phyloP scores from a whole-genome alignment of 768 basidiomycete species.

The Lanmaoa pseudosensibilis region DNA sequence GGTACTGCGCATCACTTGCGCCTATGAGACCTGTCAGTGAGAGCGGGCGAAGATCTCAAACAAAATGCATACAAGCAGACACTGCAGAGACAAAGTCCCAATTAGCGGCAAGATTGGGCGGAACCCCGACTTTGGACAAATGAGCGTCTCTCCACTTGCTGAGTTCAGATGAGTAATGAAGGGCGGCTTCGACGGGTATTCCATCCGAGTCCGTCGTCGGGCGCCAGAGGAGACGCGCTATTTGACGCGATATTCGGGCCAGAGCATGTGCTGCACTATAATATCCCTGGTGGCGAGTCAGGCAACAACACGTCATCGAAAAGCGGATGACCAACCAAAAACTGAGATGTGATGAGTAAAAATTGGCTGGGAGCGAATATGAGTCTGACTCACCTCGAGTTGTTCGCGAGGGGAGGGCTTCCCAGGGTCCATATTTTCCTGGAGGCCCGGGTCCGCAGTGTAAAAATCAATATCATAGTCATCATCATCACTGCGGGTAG shows the following conservation, averaged over 20 bases:
- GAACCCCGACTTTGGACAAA: slow-evolving; percentile 80
- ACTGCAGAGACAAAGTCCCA: slow-evolving; percentile 91
- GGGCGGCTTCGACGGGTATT: slow-evolving; percentile 66
- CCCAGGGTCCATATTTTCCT: slow-evolving; percentile 48
- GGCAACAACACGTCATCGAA: not conserved
- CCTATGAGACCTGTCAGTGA: slow-evolving; percentile 37
- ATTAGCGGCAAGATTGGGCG: slow-evolving; percentile 75
- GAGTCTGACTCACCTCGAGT: slow-evolving; percentile 59
- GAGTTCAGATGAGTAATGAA: slow-evolving; percentile 54
- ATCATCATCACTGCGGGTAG: slow-evolving; percentile 61
- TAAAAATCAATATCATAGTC: slow-evolving; percentile 92
- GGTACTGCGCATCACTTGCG: slow-evolving; percentile 86
- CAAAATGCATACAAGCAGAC: slow-evolving; percentile 49
- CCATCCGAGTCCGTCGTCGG: slow-evolving; percentile 77
- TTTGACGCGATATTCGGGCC: slow-evolving; percentile 79
- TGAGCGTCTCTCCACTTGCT: slow-evolving; percentile 75
- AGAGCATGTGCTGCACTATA: slow-evolving; percentile 80
- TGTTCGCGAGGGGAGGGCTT: slow-evolving; percentile 74
- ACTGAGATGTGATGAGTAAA: slow-evolving; percentile 40
- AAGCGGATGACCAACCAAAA: slow-evolving; percentile 54
- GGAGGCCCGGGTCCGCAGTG: slow-evolving; percentile 60
- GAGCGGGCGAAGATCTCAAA: not conserved
- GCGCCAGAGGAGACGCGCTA: slow-evolving; percentile 79
- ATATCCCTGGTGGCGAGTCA: slow-evolving; percentile 58
- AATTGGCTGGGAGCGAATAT: not conserved